Percentiles rank a stretch among this genome's conserved stretches.
These are phyloP conservation scores for Colletotrichum gloeosporioides DNA, from an alignment of 2,329 filamentous ascomycete genomes.

Conservation along the genomic window DNA sequence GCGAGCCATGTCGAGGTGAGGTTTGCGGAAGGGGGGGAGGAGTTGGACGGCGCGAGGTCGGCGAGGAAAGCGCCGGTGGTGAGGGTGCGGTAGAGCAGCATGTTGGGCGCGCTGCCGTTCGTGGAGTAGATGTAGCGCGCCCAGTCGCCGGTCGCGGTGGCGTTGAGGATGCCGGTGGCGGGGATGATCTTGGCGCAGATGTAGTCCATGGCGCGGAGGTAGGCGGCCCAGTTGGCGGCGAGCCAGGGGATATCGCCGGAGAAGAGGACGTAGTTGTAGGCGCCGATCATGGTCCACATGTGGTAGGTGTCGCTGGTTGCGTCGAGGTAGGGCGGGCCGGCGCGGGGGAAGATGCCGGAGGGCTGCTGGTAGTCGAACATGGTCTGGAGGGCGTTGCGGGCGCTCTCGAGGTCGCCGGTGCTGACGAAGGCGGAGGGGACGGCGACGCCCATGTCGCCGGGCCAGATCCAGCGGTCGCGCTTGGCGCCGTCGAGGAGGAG, in stretches of 20 bases:
- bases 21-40: conserved; percentile 35
- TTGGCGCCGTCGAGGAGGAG: conserved; percentile 60
- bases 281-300: conserved; percentile 55
- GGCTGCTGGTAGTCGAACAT: conserved; percentile 49
- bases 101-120: conserved; percentile 49
- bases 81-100: conserved; percentile 60
- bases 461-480: conserved; percentile 64
- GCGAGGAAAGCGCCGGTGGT: conserved; percentile 57
- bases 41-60: conserved; percentile 44
- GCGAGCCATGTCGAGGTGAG: conserved; percentile 44
- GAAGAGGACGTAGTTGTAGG: conserved; percentile 61
- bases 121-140: conserved; percentile 53
- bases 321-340: conserved; percentile 47
- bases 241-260: conserved; percentile 27
- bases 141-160: conserved; percentile 57
- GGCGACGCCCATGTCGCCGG: conserved; percentile 65
- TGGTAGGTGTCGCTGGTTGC: conserved; percentile 36
- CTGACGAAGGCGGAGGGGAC: conserved; percentile 59
- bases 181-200: conserved; percentile 28
- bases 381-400: conserved; percentile 54
- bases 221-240: conserved; percentile 33
- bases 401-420: conserved; percentile 55
- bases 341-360: conserved; percentile 55
- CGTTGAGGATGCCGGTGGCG: conserved; percentile 41
- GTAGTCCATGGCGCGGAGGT: conserved; percentile 32